These are phyloP conservation scores for Adenanthera pavonina DNA, from an alignment of 306 rosid species.

Conservation along the genomic window DNA sequence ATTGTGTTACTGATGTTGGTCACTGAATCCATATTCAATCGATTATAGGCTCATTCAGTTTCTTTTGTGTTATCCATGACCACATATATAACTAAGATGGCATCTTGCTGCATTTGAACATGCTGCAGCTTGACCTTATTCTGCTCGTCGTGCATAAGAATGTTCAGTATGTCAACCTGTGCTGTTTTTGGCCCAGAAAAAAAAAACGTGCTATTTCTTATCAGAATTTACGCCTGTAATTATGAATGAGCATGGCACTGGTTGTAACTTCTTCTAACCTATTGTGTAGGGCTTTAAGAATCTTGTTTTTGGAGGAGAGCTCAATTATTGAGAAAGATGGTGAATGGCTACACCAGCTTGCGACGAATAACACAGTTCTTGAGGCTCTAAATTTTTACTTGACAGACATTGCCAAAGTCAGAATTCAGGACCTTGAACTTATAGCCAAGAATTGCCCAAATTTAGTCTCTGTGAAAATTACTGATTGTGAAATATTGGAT, in stretches of 20 bases:
- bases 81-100: background rate
- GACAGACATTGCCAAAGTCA: slow-evolving; percentile 69
- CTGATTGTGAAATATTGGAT: slow-evolving; percentile 75
- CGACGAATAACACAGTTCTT: slow-evolving; percentile 79
- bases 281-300: slow-evolving; percentile 69
- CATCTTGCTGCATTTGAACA: background rate
- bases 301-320: slow-evolving; percentile 92
- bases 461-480: slow-evolving; percentile 67
- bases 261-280: slow-evolving; percentile 8
- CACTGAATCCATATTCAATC: background rate
- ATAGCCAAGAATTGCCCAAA: slow-evolving; percentile 83
- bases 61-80: background rate
- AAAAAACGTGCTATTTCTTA: slow-evolving; percentile 22
- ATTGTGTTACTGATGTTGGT: background rate
- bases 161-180: slow-evolving; percentile 47
- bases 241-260: slow-evolving; percentile 1
- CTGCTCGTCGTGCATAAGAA: background rate
- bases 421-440: slow-evolving; percentile 73
- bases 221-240: slow-evolving; percentile 23
- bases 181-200: no score
- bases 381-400: slow-evolving; percentile 83
- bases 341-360: slow-evolving; percentile 89
- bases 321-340: slow-evolving; percentile 61
- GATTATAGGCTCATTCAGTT: background rate
- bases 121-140: background rate